Percentiles rank a stretch among this genome's conserved stretches.
Conservation (phyloP, 139 green algal genomes). For the Closterium sp. region DNA sequence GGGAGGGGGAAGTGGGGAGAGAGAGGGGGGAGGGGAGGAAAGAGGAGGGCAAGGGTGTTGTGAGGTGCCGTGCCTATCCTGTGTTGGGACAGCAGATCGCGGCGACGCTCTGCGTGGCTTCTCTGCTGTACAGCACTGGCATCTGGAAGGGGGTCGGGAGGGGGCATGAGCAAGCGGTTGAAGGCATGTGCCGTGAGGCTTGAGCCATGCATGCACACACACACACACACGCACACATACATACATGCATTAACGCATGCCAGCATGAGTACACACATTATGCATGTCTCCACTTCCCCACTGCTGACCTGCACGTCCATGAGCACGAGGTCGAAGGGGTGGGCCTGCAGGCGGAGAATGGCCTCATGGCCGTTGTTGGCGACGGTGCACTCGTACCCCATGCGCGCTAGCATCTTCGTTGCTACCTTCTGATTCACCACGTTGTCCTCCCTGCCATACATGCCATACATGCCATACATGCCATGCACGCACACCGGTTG, state of each 20-base stretch:
- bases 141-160: no score
- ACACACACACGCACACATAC: no score
- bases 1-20: background rate
- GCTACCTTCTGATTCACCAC: conserved; percentile 45
- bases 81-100: no score
- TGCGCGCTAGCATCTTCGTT: conserved; percentile 7
- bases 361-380: conserved; percentile 21
- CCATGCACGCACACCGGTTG: background rate
- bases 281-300: conserved; percentile 33
- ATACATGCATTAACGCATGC: no score
- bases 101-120: no score
- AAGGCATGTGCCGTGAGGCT: no score
- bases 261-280: no score
- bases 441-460: conserved; percentile 42
- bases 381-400: background rate
- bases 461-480: background rate
- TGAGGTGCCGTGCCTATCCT: no score
- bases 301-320: conserved; percentile 46
- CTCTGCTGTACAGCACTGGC: no score
- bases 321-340: conserved; percentile 42
- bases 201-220: no score
- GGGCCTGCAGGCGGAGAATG: background rate
- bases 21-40: background rate
- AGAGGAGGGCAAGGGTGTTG: background rate
- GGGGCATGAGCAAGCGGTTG: no score